Evolutionary conservation across 2,329 filamentous ascomycete species (phyloP), one percentile per base, ranked within the genome.

Genomic region (Ophiosphaerella narmari): DNA sequence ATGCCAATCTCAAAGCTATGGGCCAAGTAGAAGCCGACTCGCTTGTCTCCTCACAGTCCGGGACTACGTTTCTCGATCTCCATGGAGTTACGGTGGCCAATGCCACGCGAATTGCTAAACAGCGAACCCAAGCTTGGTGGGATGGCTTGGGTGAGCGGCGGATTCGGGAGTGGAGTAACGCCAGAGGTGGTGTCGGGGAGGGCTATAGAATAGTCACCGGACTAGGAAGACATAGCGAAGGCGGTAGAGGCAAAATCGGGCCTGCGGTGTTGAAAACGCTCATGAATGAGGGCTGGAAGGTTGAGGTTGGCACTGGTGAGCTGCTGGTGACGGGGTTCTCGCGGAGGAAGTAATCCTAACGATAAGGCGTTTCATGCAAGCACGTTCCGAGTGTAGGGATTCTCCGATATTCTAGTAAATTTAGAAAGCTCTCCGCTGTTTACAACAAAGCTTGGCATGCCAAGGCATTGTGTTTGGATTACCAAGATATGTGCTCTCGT

Each of bases 11-110:
- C 2, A 81, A 82, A 54, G 76, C 77, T 14, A 81, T 85, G n/a
- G 78, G 78, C 14, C 85, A 85, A n/a, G 78, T 78, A 0, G 86
- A 86, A 1, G 90, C 91, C 1, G 88, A 94, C 62, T 74, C 82
- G 0, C 78, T 87, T 3, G 92, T 93, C 1, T 80, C 86, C 9
- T 68, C 75, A 8, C 87, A 91, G 66, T 92, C 89, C 43, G 90
- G 89, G 43, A 80, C 79, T 0, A 78, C 74, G 1, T 76, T 80
- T 16, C 78, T 95, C 7, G 93, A 97, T 71, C 77, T 97, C 23
- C 93, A 97, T 70, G 90, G 91, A 5, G 85, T 96, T 5, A 86
- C 81, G 38, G 91, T 97, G 1, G 79, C 85, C 41, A 89, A 96
- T 69, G 93, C 89, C 1, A 85, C 91, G 26, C 80, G 89, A 3